A percentile compares a stretch with the other conserved stretches of the same genome.
Evolutionary conservation across 2,329 filamentous ascomycete species (phyloP).

Genomic region (Fusarium sarcochroum): DNA sequence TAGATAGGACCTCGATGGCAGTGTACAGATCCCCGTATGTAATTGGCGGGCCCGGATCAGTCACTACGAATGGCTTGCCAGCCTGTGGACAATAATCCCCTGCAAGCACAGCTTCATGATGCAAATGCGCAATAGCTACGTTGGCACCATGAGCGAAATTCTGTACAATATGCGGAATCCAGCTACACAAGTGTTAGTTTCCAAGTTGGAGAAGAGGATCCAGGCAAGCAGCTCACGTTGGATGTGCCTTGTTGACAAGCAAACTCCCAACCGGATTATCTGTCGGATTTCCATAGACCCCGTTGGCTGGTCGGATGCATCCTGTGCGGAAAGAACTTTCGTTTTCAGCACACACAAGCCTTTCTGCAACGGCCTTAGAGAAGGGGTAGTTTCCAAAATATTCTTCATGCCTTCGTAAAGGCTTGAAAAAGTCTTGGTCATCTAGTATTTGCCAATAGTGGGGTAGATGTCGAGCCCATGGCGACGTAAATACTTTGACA

Average conservation of each 20-base stretch:
- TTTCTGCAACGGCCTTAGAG: conserved; percentile 10
- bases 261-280: conserved; percentile 5
- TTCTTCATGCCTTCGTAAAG: background rate
- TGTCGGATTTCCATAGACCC: conserved; percentile 9
- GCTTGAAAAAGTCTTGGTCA: background rate
- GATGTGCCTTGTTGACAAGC: background rate
- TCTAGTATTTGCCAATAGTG: conserved; percentile 14
- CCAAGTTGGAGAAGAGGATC: accelerated
- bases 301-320: conserved; percentile 22
- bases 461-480: background rate
- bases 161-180: conserved; percentile 13
- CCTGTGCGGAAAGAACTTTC: conserved; percentile 8
- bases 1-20: background rate
- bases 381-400: conserved; percentile 11
- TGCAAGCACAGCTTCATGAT: conserved; percentile 11
- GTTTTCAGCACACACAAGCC: background rate
- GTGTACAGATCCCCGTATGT: conserved; percentile 9
- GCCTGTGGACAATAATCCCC: background rate
- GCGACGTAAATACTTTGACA: conserved; percentile 6
- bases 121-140: conserved; percentile 14
- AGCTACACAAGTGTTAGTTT: background rate
- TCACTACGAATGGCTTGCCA: conserved; percentile 15
- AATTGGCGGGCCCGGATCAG: conserved; percentile 2
- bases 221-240: background rate
- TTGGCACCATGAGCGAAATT: conserved; percentile 17